phyloP scores from a whole-genome alignment of 1,284 basidiomycete species.

The Flammula alnicola region DNA sequence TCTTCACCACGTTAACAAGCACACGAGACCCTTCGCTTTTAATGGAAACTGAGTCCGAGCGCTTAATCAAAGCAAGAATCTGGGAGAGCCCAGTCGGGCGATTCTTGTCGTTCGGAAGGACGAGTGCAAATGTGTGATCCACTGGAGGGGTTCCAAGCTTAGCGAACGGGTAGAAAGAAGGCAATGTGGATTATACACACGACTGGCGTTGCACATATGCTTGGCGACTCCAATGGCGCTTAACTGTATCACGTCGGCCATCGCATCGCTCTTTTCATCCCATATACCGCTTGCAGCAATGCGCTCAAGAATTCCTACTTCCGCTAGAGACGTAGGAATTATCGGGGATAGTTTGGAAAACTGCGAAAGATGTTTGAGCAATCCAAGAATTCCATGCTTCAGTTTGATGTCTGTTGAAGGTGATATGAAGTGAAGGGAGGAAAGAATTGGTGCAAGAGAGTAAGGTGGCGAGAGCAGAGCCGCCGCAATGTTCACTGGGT shows the following conservation, averaged over 20 bases:
- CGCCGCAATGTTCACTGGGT: constrained; percentile 65
- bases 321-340: constrained; percentile 66
- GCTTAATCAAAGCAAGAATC: constrained; percentile 75
- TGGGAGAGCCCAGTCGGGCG: constrained; percentile 59
- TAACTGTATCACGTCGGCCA: constrained; percentile 86
- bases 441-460: constrained; percentile 54
- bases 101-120: constrained; percentile 44
- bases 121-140: constrained; percentile 64
- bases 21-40: constrained; percentile 91
- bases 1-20: constrained; percentile 81
- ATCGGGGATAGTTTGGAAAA: constrained; percentile 60
- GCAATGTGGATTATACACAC: constrained; percentile 48
- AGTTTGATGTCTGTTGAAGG: constrained; percentile 72
- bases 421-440: constrained; percentile 53
- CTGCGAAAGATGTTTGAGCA: constrained; percentile 87
- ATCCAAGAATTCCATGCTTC: constrained; percentile 83
- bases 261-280: constrained; percentile 69
- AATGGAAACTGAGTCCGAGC: constrained; percentile 83
- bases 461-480: constrained; percentile 62
- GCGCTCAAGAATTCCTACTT: constrained; percentile 64
- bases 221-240: constrained; percentile 89
- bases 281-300: constrained; percentile 75
- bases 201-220: constrained; percentile 79
- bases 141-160: constrained; percentile 47
- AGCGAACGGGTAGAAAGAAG: constrained; percentile 11